Evolutionary conservation across 345 rosid species (phyloP).

Genomic region (Gossypium anomalum): DNA sequence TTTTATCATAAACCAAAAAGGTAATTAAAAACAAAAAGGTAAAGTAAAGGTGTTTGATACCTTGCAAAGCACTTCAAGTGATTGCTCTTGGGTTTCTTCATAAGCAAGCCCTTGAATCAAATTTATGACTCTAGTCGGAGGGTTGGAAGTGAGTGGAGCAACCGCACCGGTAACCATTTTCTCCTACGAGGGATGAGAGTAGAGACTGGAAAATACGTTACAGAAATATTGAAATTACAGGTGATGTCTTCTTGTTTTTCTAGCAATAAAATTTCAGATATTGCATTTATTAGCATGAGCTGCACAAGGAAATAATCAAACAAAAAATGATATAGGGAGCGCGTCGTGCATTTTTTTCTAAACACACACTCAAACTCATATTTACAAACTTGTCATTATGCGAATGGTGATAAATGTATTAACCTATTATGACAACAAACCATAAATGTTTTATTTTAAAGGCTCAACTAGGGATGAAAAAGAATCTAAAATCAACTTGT

Average conservation of each 20-base stretch:
- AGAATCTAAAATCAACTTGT: too few relatives aligned
- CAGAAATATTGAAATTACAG: not conserved
- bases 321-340: not conserved
- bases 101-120: slow-evolving; percentile 30
- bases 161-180: not conserved
- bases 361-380: not conserved
- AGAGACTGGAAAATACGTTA: not conserved
- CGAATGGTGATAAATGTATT: not conserved
- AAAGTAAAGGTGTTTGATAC: slow-evolving; percentile 5
- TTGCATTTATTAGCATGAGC: not conserved
- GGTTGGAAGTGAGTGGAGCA: not conserved
- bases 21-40: not conserved
- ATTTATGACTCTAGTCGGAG: not conserved
- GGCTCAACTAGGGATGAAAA: too few relatives aligned
- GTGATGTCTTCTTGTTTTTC: not conserved
- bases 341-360: not conserved
- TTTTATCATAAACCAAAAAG: not conserved
- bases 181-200: not conserved
- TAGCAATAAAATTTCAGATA: not conserved
- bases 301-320: not conserved
- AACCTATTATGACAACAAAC: too few relatives aligned
- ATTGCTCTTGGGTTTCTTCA: slow-evolving; percentile 13
- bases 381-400: not conserved
- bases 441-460: too few relatives aligned
- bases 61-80: slow-evolving; percentile 30